A percentile compares a stretch with the other conserved stretches of the same genome.
Conservation (phyloP, 2,329 filamentous ascomycete genomes). For the Penicillium griseofulvum region DNA sequence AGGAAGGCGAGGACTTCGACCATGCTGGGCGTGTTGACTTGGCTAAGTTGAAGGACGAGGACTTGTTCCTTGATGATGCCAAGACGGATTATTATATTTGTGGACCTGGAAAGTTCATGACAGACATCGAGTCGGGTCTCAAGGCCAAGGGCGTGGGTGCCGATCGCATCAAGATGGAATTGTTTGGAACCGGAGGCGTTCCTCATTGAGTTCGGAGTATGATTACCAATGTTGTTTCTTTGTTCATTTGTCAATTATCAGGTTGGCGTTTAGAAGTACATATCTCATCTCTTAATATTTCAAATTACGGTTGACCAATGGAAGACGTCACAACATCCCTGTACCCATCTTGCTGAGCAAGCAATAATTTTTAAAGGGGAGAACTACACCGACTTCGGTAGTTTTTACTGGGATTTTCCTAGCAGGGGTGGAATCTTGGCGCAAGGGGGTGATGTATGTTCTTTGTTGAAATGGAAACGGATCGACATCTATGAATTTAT, state of each 20-base stretch:
- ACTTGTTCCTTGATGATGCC: slow-evolving; percentile 56
- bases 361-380: not conserved
- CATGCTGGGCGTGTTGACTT: slow-evolving; percentile 60
- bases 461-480: not conserved
- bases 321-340: not conserved
- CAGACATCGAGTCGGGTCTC: slow-evolving; percentile 55
- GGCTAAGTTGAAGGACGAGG: slow-evolving; percentile 52
- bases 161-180: slow-evolving; percentile 64
- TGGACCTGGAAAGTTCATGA: slow-evolving; percentile 70
- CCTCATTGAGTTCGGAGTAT: slow-evolving; percentile 9
- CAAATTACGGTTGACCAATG: not conserved
- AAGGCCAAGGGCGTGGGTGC: slow-evolving; percentile 55
- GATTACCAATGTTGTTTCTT: not conserved
- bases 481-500: not conserved
- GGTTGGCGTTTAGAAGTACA: not conserved
- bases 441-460: not conserved
- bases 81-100: slow-evolving; percentile 68
- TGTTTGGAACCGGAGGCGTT: slow-evolving; percentile 60
- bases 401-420: not conserved
- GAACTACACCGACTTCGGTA: not conserved
- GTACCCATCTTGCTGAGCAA: not conserved
- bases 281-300: slow-evolving; percentile 7
- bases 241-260: not conserved
- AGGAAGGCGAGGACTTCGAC: slow-evolving; percentile 58
- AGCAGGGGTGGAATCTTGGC: not conserved